phyloP scores from a whole-genome alignment of 2,329 filamentous ascomycete genomes.

The Trichophyton benhamiae region DNA sequence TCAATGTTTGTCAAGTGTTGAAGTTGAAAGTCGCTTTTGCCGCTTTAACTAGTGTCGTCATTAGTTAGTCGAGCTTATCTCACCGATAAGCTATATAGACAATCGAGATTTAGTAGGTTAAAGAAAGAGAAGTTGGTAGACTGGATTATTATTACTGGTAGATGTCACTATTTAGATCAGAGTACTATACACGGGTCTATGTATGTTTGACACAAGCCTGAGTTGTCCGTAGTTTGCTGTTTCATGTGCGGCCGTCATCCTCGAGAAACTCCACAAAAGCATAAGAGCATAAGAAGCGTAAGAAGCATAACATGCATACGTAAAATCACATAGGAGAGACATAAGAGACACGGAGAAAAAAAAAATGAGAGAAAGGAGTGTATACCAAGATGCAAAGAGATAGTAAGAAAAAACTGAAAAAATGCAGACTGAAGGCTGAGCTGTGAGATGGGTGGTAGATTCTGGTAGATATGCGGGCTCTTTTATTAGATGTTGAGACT shows the following conservation, averaged over 20 bases:
- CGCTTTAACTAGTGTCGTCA: too few relatives aligned
- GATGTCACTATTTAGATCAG: background rate
- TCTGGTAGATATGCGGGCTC: background rate
- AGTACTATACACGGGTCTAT: background rate
- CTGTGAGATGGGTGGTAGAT: background rate
- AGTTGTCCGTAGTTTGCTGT: background rate
- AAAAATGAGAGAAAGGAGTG: background rate
- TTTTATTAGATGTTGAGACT: too few relatives aligned
- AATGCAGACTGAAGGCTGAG: background rate
- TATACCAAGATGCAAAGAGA: background rate
- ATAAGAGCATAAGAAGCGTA: background rate
- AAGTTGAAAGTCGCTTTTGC: too few relatives aligned
- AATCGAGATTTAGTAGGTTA: too few relatives aligned
- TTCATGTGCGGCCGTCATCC: background rate
- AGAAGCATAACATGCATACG: too few relatives aligned
- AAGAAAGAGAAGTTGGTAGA: background rate
- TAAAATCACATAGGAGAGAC: background rate
- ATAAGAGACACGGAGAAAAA: background rate
- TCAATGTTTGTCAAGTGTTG: too few relatives aligned
- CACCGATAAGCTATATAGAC: too few relatives aligned
- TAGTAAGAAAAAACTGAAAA: background rate
- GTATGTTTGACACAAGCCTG: background rate
- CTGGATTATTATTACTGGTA: background rate
- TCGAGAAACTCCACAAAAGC: background rate
- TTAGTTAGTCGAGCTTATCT: too few relatives aligned